Conservation (phyloP, 1,139 yeast genomes). For the Geotrichum carabidarum region DNA sequence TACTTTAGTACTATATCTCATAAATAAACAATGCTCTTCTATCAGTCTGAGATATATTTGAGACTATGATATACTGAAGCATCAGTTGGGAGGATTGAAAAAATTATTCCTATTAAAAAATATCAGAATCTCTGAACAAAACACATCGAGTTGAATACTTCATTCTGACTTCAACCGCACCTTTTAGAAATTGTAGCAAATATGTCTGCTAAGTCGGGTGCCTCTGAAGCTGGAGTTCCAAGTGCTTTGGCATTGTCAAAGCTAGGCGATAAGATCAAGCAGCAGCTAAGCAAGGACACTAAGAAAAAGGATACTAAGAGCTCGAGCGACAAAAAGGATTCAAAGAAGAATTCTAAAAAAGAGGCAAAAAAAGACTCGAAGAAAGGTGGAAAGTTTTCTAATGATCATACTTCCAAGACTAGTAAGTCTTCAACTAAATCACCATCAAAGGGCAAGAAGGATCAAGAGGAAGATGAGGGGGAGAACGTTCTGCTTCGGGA, state of each 20-base stretch:
- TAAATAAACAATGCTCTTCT: no score
- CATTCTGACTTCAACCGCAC: neutral
- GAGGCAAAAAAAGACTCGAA: conserved; percentile 30
- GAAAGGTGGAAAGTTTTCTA: conserved; percentile 19
- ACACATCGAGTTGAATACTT: neutral
- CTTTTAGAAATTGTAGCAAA: neutral
- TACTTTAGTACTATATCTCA: no score
- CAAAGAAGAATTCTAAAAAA: conserved; percentile 21
- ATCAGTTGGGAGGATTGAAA: conserved; percentile 6
- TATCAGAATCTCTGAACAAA: neutral
- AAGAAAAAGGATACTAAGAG: conserved; percentile 3
- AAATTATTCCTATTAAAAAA: neutral
- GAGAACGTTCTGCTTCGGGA: conserved; percentile 30
- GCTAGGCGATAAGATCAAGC: conserved; percentile 33
- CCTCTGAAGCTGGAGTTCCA: conserved; percentile 8
- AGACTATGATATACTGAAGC: neutral
- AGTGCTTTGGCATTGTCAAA: conserved; percentile 29
- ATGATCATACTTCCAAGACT: conserved; percentile 19
- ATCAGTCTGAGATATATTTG: neutral
- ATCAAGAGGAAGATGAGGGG: conserved; percentile 29
- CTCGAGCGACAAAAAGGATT: conserved; percentile 19
- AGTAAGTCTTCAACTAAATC: conserved; percentile 13
- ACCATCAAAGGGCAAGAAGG: conserved; percentile 1
- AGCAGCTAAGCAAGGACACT: conserved; percentile 23
- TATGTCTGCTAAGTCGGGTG: neutral